phyloP scores from a whole-genome alignment of 257 asterid species.

The Scutellaria barbata region DNA sequence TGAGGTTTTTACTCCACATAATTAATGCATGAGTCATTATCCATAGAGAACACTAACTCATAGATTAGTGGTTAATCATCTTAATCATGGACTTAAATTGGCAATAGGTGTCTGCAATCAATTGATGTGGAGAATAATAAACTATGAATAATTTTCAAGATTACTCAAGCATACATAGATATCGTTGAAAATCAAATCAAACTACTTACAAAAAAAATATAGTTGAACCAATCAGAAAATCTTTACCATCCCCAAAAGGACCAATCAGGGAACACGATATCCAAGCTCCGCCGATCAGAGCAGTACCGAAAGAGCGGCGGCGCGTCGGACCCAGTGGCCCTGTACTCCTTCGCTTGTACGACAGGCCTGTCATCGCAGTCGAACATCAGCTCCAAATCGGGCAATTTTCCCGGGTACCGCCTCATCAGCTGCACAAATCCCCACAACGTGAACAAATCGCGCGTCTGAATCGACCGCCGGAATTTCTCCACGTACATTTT shows the following conservation, averaged over 20 bases:
- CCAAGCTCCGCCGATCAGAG: conserved; percentile 72
- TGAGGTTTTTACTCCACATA: too few relatives aligned
- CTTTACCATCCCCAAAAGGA: conserved; percentile 96
- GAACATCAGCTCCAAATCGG: conserved; percentile 76
- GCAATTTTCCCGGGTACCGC: conserved; percentile 64
- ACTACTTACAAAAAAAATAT: too few relatives aligned
- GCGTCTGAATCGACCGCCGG: conserved; percentile 64
- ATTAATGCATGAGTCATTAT: too few relatives aligned
- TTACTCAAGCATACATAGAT: too few relatives aligned
- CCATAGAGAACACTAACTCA: too few relatives aligned
- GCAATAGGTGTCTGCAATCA: too few relatives aligned
- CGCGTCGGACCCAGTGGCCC: conserved; percentile 40
- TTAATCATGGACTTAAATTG: too few relatives aligned
- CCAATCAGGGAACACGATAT: conserved; percentile 96
- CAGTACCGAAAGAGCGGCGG: conserved; percentile 85
- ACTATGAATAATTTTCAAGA: too few relatives aligned
- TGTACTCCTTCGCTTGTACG: conserved; percentile 33
- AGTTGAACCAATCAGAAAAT: neutral
- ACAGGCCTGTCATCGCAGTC: conserved; percentile 68
- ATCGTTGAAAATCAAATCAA: too few relatives aligned
- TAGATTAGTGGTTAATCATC: too few relatives aligned
- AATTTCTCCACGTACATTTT: conserved; percentile 62
- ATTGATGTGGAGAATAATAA: too few relatives aligned
- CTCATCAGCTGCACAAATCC: conserved; percentile 66
- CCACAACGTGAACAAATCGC: conserved; percentile 67